Evolutionary conservation across 2,329 filamentous ascomycete genomes (phyloP).

Genomic region (Aspergillus terreus): DNA sequence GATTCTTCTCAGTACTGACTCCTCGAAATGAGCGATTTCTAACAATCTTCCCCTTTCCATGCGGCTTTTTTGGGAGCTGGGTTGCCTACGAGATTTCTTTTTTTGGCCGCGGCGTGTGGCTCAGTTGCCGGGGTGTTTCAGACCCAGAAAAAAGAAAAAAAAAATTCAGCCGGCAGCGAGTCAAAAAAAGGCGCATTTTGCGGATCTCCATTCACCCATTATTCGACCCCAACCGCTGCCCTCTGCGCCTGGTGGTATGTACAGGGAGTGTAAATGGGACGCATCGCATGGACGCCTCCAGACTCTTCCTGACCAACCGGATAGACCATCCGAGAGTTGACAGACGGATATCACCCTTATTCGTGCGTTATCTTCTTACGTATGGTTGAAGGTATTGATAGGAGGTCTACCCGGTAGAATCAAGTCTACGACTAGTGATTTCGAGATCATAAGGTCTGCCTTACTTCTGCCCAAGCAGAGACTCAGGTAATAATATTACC

Average conservation of each 20-base stretch:
- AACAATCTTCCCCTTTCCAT: background rate
- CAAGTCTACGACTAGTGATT: background rate
- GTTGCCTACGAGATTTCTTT: background rate
- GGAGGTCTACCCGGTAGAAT: background rate
- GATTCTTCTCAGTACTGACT: background rate
- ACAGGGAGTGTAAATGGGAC: background rate
- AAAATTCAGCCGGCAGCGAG: background rate
- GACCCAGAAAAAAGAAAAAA: background rate
- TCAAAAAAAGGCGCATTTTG: background rate
- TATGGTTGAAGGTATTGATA: background rate
- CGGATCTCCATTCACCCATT: background rate
- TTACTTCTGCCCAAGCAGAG: background rate
- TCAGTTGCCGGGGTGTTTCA: constrained; percentile 1
- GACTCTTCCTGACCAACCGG: background rate
- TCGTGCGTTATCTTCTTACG: background rate
- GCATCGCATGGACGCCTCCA: background rate
- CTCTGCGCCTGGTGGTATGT: background rate
- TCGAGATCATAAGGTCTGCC: background rate
- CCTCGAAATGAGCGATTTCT: background rate
- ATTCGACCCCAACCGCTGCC: background rate
- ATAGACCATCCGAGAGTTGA: background rate
- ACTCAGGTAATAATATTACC: background rate
- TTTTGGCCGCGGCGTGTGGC: background rate
- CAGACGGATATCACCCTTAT: background rate
- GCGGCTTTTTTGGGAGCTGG: background rate